Percentiles rank a stretch among this genome's conserved stretches.
phyloP scores from a whole-genome alignment of 1,139 yeast species.

The Taphrina wiesneri region DNA sequence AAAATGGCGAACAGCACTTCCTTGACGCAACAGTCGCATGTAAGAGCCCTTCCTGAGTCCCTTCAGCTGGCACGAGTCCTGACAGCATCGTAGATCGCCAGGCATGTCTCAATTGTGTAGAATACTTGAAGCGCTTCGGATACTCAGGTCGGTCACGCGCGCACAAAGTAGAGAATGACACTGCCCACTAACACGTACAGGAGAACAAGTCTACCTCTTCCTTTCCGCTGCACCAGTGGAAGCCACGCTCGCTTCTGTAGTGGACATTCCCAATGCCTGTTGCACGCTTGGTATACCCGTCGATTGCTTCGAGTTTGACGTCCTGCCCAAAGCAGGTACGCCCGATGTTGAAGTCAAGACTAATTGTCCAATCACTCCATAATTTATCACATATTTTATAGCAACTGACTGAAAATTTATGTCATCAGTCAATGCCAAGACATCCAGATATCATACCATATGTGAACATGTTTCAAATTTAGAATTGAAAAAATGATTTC shows the following conservation, averaged over 20 bases:
- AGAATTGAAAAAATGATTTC: too few species aligned
- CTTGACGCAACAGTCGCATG: constrained; percentile 55
- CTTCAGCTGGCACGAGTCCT: not conserved
- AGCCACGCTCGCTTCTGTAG: constrained; percentile 56
- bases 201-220: constrained; percentile 52
- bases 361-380: constrained; percentile 20
- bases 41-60: constrained; percentile 30
- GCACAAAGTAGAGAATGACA: not conserved
- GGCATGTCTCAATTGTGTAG: constrained; percentile 54
- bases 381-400: not conserved
- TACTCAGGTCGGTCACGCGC: constrained; percentile 46
- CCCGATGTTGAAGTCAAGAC: constrained; percentile 14
- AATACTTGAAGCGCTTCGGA: constrained; percentile 54
- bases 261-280: constrained; percentile 57
- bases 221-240: constrained; percentile 55
- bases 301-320: constrained; percentile 56
- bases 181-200: constrained; percentile 38
- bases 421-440: not conserved
- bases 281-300: constrained; percentile 55
- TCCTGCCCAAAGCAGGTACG: constrained; percentile 42
- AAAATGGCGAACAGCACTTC: constrained; percentile 51
- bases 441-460: not conserved
- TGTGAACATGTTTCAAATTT: too few species aligned
- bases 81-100: constrained; percentile 44
- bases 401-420: too few species aligned